Percentiles rank a stretch among this genome's conserved stretches.
Conservation (phyloP, 306 rosid species). For the Rosa rugosa region DNA sequence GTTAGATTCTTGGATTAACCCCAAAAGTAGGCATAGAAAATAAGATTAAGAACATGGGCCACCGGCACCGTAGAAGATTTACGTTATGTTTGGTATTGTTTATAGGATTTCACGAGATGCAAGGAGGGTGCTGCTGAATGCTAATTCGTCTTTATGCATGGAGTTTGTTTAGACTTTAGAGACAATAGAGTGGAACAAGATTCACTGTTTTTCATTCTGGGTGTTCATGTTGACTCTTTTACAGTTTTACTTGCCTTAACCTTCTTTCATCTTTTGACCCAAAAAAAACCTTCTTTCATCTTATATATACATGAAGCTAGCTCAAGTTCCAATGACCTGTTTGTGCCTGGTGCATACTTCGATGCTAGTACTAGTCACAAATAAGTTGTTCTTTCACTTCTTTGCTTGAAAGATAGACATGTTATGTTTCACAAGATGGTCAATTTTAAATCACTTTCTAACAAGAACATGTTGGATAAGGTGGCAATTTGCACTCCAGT, state of each 20-base stretch:
- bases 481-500: neutral
- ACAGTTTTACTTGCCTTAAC: neutral
- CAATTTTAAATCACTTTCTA: neutral
- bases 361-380: neutral
- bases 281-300: neutral
- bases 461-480: neutral
- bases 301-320: neutral
- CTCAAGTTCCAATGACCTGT: neutral
- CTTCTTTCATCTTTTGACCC: neutral
- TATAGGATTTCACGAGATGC: constrained; percentile 32
- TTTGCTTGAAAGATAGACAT: neutral
- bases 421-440: neutral
- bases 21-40: neutral
- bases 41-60: neutral
- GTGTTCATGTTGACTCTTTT: neutral
- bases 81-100: constrained; percentile 5
- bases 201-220: constrained; percentile 1
- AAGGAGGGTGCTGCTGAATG: constrained; percentile 36
- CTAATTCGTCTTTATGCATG: constrained; percentile 43
- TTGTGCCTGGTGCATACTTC: neutral
- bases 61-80: constrained; percentile 15
- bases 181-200: neutral
- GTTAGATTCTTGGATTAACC: constrained; percentile 12
- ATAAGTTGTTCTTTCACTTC: neutral
- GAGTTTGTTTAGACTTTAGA: neutral